Evolutionary conservation across 805 yeast genomes (phyloP).

Genomic region (Cyberlindnera misumaiensis): DNA sequence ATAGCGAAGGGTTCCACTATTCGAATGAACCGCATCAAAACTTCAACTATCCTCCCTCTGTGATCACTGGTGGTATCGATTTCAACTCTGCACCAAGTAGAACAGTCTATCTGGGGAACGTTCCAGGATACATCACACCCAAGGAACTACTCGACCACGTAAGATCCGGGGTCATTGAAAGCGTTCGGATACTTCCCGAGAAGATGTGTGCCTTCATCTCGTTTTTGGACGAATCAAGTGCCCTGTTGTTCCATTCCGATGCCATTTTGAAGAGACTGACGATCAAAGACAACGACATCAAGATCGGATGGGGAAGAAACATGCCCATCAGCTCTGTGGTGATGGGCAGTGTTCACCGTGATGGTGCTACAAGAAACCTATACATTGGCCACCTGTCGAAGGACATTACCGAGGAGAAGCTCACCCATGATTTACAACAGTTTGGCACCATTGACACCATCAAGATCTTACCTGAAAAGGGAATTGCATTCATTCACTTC

Average conservation of each 20-base stretch:
- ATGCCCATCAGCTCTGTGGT: constrained; percentile 70
- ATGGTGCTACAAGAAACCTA: constrained; percentile 91
- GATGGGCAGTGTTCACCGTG: constrained; percentile 66
- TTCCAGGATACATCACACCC: constrained; percentile 75
- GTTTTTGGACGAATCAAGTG: constrained; percentile 82
- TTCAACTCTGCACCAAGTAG: constrained; percentile 57
- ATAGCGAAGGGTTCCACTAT: not conserved
- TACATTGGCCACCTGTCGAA: constrained; percentile 76
- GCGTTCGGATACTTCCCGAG: constrained; percentile 67
- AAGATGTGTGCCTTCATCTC: constrained; percentile 88
- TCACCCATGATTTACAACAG: constrained; percentile 56
- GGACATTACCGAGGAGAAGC: constrained; percentile 57
- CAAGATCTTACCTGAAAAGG: constrained; percentile 72
- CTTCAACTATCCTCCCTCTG: not conserved
- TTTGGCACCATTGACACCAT: constrained; percentile 85
- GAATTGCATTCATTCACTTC: constrained; percentile 87
- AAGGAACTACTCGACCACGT: constrained; percentile 85
- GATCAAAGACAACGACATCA: constrained; percentile 73
- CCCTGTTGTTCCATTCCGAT: constrained; percentile 88
- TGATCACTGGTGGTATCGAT: constrained; percentile 11
- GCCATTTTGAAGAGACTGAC: constrained; percentile 79
- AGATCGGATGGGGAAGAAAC: constrained; percentile 91
- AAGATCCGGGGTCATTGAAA: constrained; percentile 83
- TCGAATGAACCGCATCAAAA: constrained; percentile 2
- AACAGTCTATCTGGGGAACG: constrained; percentile 84